Evolutionary conservation across 805 yeast genomes (phyloP), one percentile per base, ranked within the genome.

Genomic region (Metschnikowia sp.): DNA sequence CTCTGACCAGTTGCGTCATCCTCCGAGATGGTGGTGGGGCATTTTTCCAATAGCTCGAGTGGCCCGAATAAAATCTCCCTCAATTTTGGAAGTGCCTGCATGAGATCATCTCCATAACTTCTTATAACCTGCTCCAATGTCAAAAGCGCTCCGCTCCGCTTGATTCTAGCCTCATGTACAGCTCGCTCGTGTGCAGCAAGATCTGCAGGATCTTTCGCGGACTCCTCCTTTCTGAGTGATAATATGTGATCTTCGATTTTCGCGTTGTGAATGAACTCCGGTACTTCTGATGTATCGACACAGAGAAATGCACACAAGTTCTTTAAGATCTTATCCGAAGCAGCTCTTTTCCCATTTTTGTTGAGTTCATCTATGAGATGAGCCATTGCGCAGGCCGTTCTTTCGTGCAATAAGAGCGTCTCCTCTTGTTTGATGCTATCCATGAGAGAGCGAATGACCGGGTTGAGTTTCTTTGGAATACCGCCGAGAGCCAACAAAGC

Each of bases 241-340:
- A 91, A 67, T 10, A 92, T 84, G 11, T 70, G 69, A 39, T 78
- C 81, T 13, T 66, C 74, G 47, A 75, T 70, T 11, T 68, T 65
- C 34, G 78, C 77, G 56, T 87, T 86, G 39, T 86, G 83, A 12
- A 75, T 73, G 60, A 88, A 94, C 59, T 89, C 97, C 2, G 99
- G 99, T 31, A 92, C 97, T 61, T 91, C 97, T 3, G 94, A 81
- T 0, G 97, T 89, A 62, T 92, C 99, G 31, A 91, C 97, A 69
- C 99, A 94, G 43, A 94, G 62, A 62, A 92, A 92, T 0, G 92
- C 96, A 68, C 96, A 88, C 47, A 95, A 69, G 60, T 94, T 94
- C 63, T 88, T 92, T 38, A 88, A 81, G 53, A 95, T 86, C 62
- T 94, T 94, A 56, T 88, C 95, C 2, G 92, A 82, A 1, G 92